Evolutionary conservation across 495 filamentous ascomycete species (phyloP).

Genomic region (Physcia stellaris): DNA sequence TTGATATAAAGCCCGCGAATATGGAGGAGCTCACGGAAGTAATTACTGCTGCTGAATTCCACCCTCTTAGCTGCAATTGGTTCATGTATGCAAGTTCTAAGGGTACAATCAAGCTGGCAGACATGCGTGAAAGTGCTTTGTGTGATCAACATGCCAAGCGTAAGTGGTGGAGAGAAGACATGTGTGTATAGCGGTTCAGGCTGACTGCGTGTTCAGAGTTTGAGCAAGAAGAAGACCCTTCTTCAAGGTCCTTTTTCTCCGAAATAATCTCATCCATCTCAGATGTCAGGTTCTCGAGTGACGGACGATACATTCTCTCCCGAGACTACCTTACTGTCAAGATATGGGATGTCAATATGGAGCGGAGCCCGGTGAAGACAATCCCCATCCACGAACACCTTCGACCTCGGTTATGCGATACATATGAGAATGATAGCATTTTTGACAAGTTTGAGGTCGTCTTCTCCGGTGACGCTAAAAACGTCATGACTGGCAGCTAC

Average conservation of each 20-base stretch:
- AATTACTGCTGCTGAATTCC: conserved; percentile 96
- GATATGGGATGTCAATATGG: conserved; percentile 99
- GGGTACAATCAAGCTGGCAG: conserved; percentile 95
- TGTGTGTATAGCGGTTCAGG: background rate
- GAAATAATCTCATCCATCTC: conserved; percentile 99
- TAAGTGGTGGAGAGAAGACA: conserved; percentile 36
- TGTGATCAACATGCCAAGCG: conserved; percentile 93
- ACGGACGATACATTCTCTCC: conserved; percentile 93
- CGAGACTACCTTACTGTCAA: conserved; percentile 97
- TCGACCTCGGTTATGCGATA: conserved; percentile 87
- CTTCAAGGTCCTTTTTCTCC: conserved; percentile 96
- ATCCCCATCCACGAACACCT: conserved; percentile 98
- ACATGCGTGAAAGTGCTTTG: conserved; percentile 92
- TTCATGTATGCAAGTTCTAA: conserved; percentile 99
- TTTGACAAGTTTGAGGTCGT: conserved; percentile 99
- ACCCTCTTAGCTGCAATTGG: conserved; percentile 95
- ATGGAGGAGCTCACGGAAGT: conserved; percentile 99
- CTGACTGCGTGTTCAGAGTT: conserved; percentile 49
- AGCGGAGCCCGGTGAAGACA: conserved; percentile 89
- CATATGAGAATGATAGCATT: conserved; percentile 98
- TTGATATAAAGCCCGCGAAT: conserved; percentile 98
- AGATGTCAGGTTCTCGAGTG: conserved; percentile 91
- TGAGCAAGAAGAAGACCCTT: conserved; percentile 98
- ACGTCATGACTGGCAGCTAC: conserved; percentile 99
- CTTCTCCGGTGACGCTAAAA: conserved; percentile 94